Percentiles rank a stretch among this genome's conserved stretches.
phyloP scores from a whole-genome alignment of 192 early-diverging fungal genomes.

The Ambispora gerdemannii region DNA sequence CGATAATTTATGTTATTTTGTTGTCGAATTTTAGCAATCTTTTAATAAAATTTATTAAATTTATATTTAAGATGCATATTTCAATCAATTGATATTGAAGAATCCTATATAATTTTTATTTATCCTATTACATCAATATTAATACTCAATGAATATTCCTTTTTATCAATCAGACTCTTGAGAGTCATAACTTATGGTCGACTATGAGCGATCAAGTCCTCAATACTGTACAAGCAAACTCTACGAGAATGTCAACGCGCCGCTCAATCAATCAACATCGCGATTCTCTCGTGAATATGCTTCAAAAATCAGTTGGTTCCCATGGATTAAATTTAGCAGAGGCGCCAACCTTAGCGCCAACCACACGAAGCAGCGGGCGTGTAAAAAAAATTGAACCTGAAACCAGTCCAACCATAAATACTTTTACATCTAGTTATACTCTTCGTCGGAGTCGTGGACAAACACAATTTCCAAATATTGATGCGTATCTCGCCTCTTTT shows the following conservation, averaged over 20 bases:
- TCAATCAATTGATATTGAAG: neutral
- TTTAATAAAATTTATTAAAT: neutral
- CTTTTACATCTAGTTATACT: slow-evolving; percentile 1
- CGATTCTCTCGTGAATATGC: slow-evolving; percentile 44
- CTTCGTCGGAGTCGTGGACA: slow-evolving; percentile 32
- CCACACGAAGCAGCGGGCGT: slow-evolving; percentile 25
- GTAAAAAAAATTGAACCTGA: slow-evolving; percentile 15
- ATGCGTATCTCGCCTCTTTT: slow-evolving; percentile 52
- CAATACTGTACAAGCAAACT: slow-evolving; percentile 35
- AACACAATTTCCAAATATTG: slow-evolving; percentile 40
- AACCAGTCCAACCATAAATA: neutral
- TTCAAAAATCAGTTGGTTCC: slow-evolving; percentile 41
- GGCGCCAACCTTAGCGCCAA: slow-evolving; percentile 17
- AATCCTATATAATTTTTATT: neutral
- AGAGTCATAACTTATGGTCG: slow-evolving; percentile 47
- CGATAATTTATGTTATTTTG: slow-evolving; percentile 12
- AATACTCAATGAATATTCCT: neutral
- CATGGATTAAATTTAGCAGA: slow-evolving; percentile 2
- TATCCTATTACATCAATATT: slow-evolving; percentile 1
- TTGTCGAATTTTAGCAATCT: neutral
- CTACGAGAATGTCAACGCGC: slow-evolving; percentile 45
- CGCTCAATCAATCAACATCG: slow-evolving; percentile 42
- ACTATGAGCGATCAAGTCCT: slow-evolving; percentile 46
- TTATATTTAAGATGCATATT: neutral
- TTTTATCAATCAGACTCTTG: slow-evolving; percentile 35